Base-by-base conservation (phyloP, 331 rosid species). In the Malus hybrid region DNA sequence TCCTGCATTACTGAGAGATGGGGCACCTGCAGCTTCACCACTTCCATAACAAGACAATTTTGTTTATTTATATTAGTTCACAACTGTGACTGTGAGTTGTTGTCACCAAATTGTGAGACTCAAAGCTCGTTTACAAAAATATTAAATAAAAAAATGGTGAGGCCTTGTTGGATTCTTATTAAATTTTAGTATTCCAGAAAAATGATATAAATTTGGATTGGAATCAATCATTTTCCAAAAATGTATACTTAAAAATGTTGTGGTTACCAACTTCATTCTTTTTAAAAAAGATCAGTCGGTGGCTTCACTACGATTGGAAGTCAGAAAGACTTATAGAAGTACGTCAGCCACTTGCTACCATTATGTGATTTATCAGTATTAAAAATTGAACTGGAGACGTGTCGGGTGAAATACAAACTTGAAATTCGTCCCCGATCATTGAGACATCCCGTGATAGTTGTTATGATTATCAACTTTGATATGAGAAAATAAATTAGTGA, bases 41-140 rank as follows among this genome's bases (percentile, higher is more conserved):
- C 85, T 78, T 80, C 33, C 83, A 80, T 65, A 78, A 86, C 57
- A 81, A 73, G 90, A 87, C 84, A 87, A 65, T 73, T 79, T 68
- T 31, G 50, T 24, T 64, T 67, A 56, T 24, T 64, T 67, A 56
- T 70, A 77, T 69, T 80, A 39, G 73, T 80, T 77, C 77, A 73
- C 33, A 81, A 28, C 33, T 61, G 64, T 74, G 86, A 86, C 29
- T 61, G 55, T 74, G 86, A 86, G 81, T 79, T 80, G 87, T 82
- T 79, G 74, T 52, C 50, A 31, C 48, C 67, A 82, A 66, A 73
- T 59, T 73, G 56, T 73, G 75, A 71, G 75, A 71, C 75, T 71
- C 75, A 71, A 71, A 56, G 54, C 31, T 3, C 65, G 33, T 71
- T 60, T 24, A 10, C 27, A 9, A 61, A 61, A 27, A 61, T 2